phyloP scores from a whole-genome alignment of 2,329 filamentous ascomycete species.

The Xylariaceae sp. region DNA sequence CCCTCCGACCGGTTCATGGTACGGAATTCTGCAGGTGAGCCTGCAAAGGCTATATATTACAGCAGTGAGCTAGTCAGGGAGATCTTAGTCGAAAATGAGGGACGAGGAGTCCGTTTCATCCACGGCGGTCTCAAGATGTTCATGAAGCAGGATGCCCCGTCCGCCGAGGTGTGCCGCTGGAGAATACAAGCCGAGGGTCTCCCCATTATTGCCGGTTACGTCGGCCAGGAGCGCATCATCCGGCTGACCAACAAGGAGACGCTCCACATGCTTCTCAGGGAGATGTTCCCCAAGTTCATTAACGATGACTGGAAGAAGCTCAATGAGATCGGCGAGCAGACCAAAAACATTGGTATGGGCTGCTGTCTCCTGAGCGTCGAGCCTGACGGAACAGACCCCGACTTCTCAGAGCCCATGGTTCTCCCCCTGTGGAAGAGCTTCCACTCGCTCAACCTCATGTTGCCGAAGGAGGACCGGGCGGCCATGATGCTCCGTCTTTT shows the following conservation, averaged over 20 bases:
- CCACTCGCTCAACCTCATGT: constrained; percentile 89
- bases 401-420: constrained; percentile 71
- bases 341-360: constrained; percentile 76
- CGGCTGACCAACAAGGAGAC: constrained; percentile 72
- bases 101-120: constrained; percentile 87
- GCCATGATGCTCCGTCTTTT: constrained; percentile 89
- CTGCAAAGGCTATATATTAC: constrained; percentile 95
- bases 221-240: constrained; percentile 72
- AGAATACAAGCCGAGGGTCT: constrained; percentile 93
- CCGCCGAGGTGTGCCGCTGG: constrained; percentile 83
- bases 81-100: constrained; percentile 82
- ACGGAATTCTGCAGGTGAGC: constrained; percentile 81
- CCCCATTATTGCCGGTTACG: constrained; percentile 84
- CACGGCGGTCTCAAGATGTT: constrained; percentile 99
- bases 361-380: constrained; percentile 87
- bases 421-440: constrained; percentile 92
- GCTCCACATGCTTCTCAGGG: constrained; percentile 73
- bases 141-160: constrained; percentile 92
- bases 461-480: constrained; percentile 91
- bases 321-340: constrained; percentile 80
- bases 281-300: constrained; percentile 92
- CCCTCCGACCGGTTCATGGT: constrained; percentile 92
- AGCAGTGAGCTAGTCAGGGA: constrained; percentile 78
- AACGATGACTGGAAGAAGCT: constrained; percentile 69
- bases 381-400: constrained; percentile 57